Percentiles rank a stretch among this genome's conserved stretches.
Evolutionary conservation across 2,329 filamentous ascomycete genomes (phyloP).

Genomic region (Arthrocladium fulminans): DNA sequence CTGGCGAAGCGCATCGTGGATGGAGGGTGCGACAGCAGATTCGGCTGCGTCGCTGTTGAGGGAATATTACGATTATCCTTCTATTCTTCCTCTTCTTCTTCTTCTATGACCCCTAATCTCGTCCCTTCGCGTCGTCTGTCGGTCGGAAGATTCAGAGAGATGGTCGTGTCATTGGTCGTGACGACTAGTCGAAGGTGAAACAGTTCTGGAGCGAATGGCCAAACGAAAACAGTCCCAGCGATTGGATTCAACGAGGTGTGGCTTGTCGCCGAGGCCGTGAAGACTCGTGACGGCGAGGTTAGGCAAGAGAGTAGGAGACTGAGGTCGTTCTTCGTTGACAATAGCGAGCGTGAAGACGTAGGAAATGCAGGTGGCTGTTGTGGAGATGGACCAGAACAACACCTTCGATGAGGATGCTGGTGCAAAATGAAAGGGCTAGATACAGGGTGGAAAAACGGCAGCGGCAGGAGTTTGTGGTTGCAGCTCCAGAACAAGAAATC

Average conservation of each 20-base stretch:
- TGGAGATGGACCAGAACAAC: not conserved
- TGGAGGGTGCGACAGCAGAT: not conserved
- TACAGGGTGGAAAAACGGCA: not conserved
- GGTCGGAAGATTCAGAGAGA: not conserved
- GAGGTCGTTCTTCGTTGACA: conserved; percentile 1
- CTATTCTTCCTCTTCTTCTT: conserved; percentile 1
- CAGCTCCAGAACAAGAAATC: not conserved
- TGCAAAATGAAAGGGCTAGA: conserved; percentile 2
- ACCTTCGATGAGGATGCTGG: not conserved
- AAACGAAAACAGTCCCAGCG: conserved; percentile 6
- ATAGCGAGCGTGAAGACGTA: conserved; percentile 8
- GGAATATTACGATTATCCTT: conserved; percentile 3
- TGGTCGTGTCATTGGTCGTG: conserved; percentile 7
- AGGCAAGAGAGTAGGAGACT: not conserved
- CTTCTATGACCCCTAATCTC: not conserved
- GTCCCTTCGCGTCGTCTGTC: not conserved
- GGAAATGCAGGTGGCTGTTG: not conserved
- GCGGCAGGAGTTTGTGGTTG: not conserved
- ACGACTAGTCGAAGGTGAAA: conserved; percentile 1
- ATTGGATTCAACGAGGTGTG: conserved; percentile 2
- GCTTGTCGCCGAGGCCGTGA: not conserved
- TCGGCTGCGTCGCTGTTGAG: not conserved
- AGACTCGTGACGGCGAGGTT: not conserved
- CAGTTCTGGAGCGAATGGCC: conserved; percentile 7
- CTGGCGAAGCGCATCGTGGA: conserved; percentile 19